Base-by-base conservation (phyloP, 164 flowering plant species). In the Tetracentron sinense region DNA sequence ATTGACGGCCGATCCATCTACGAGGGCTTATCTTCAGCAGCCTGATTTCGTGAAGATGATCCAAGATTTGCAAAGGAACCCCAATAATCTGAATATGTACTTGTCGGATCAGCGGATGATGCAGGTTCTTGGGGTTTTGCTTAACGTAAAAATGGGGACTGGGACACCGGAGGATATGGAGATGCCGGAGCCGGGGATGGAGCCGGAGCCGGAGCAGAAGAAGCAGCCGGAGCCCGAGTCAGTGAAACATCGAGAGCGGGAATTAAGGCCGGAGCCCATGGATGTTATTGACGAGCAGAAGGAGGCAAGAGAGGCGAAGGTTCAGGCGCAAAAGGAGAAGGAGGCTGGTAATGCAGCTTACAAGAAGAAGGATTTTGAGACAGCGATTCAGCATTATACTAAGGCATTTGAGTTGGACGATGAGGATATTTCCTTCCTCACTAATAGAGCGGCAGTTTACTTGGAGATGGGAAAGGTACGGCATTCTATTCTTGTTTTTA, bases 401-500 rank as follows among this genome's bases (percentile, higher is more conserved):
- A 82, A 77, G 73, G 97, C 97, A 0, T 50, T 85, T 59, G 99
- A 92, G 64, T 75, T 92, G 42, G 86, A 95, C 50, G 94, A 90
- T 65, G 87, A 76, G 69, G 99, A 95, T 62, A 87, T 95, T 44
- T 95, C 97, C 0, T 95, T 77, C 63, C 42, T 92, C 30, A 92
- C 96, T 1, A 95, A 92, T 56, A 79, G 97, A 20, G 99, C 97
- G 28, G 99, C 99, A 2, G 96, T 90, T 12, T 88, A 83, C 73
- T 65, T 95, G 79, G 99, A 95, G 74, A 91, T 90, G 94, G 99
- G 96, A 31, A 75, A 87, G 97, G 99, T 95, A 78, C 46, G 59
- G 7, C 21, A 7, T 55, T 22, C 20, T 49, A 25, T 1, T 23
- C 0, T 27, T 2, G 22, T 50, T 22, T 50, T 54, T 2, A 14